phyloP scores from a whole-genome alignment of 83 land plant genomes.

The Picea abies region DNA sequence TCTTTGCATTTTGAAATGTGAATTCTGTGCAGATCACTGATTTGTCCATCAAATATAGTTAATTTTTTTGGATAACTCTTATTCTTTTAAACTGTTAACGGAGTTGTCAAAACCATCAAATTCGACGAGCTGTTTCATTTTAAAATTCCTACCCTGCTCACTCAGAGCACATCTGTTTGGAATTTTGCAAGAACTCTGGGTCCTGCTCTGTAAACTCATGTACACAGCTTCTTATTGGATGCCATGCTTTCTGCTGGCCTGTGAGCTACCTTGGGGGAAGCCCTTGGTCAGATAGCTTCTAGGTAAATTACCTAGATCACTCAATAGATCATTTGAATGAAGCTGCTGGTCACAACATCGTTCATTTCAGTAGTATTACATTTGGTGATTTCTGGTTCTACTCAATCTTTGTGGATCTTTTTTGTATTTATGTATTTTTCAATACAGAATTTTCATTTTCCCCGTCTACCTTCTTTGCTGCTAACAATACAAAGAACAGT shows the following conservation, averaged over 20 bases:
- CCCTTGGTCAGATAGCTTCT: slow-evolving; percentile 77
- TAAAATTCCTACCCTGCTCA: no score
- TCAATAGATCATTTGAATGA: neutral
- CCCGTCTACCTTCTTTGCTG: slow-evolving; percentile 79
- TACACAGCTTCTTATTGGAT: no score
- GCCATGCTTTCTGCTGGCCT: slow-evolving; percentile 78
- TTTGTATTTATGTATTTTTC: neutral
- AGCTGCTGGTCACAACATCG: neutral
- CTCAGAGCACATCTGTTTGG: no score
- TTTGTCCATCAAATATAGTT: no score
- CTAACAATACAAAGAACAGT: slow-evolving; percentile 78
- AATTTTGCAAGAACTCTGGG: no score
- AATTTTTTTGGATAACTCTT: no score
- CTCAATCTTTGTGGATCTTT: neutral
- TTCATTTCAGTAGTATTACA: neutral
- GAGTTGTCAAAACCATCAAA: no score
- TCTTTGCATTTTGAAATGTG: no score
- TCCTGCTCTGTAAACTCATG: no score
- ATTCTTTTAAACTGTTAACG: no score
- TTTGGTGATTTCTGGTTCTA: neutral
- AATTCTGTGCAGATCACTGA: no score
- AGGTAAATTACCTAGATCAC: slow-evolving; percentile 44
- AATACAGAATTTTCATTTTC: neutral
- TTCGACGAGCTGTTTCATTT: no score
- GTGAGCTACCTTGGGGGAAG: slow-evolving; percentile 63